Conservation (phyloP, 2,329 filamentous ascomycete species). For the Hawksworthiomyces lignivorus region DNA sequence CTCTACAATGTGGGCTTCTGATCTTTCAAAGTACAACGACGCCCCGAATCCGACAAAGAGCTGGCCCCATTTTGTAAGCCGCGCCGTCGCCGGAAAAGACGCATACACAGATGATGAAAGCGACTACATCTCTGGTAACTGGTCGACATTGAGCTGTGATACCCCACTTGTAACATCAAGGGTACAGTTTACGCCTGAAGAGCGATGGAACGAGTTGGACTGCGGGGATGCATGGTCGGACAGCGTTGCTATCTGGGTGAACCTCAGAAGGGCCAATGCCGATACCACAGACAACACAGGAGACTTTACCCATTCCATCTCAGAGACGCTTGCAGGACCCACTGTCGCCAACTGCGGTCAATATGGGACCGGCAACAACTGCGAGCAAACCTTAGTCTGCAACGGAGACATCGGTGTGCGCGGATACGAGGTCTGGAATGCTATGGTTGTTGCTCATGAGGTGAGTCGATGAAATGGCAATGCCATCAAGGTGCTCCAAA, state of each 20-base stretch:
- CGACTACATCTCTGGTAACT: conserved; percentile 16
- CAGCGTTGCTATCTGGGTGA: conserved; percentile 17
- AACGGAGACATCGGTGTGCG: conserved; percentile 13
- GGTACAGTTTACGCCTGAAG: conserved; percentile 1
- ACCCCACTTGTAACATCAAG: conserved; percentile 4
- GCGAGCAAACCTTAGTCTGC: conserved; percentile 4
- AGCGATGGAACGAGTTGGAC: conserved; percentile 21
- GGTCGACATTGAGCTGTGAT: conserved; percentile 19
- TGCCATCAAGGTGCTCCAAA: too few species aligned
- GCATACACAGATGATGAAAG: conserved; percentile 14
- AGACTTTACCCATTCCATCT: conserved; percentile 14
- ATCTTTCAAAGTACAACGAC: conserved; percentile 13
- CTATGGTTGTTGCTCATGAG: conserved; percentile 12
- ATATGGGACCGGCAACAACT: background rate
- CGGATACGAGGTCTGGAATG: conserved; percentile 16
- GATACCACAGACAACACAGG: background rate
- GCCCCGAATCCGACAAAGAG: background rate
- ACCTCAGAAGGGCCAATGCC: too few species aligned
- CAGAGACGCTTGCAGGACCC: background rate
- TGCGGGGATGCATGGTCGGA: conserved; percentile 21
- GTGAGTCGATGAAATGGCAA: too few species aligned
- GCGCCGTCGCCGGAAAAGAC: conserved; percentile 11
- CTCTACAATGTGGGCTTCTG: conserved; percentile 20
- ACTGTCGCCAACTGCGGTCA: conserved; percentile 1
- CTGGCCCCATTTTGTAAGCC: conserved; percentile 11